phyloP scores from a whole-genome alignment of 352 stramenopile genomes.

The Thalassiosira sp. region DNA sequence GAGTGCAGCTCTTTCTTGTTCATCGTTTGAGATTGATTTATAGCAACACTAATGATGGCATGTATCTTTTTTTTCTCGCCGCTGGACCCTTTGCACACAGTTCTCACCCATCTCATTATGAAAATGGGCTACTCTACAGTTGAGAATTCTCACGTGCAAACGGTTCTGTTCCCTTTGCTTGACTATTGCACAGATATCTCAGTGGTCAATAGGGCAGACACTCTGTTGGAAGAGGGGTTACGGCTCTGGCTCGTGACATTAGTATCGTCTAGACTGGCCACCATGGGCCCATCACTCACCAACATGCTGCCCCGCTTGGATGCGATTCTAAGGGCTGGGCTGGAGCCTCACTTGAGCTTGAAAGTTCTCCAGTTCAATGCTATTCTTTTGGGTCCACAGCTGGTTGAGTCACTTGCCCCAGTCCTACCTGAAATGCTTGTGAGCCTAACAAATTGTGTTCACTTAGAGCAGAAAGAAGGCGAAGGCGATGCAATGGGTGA shows the following conservation, averaged over 20 bases:
- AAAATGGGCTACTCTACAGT: slow-evolving; percentile 49
- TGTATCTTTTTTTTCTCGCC: background rate
- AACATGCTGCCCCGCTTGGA: slow-evolving; percentile 43
- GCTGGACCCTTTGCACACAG: background rate
- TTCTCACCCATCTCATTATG: slow-evolving; percentile 49
- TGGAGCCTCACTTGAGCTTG: slow-evolving; percentile 40
- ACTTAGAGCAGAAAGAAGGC: slow-evolving; percentile 13
- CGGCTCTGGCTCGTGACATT: slow-evolving; percentile 39
- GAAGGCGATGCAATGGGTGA: slow-evolving; percentile 28
- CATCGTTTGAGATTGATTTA: background rate
- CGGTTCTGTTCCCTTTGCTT: slow-evolving; percentile 40
- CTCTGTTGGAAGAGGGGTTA: slow-evolving; percentile 42
- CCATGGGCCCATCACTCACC: slow-evolving; percentile 30
- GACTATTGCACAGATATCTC: slow-evolving; percentile 51
- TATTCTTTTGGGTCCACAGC: slow-evolving; percentile 34
- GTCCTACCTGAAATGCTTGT: slow-evolving; percentile 32
- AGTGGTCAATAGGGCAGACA: slow-evolving; percentile 38
- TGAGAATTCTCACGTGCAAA: slow-evolving; percentile 44
- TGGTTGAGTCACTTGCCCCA: slow-evolving; percentile 33
- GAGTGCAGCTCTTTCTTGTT: slow-evolving; percentile 1
- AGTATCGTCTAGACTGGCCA: slow-evolving; percentile 29
- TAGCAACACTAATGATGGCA: background rate
- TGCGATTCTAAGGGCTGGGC: slow-evolving; percentile 27
- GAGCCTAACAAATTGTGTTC: slow-evolving; percentile 33
- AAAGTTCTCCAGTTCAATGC: slow-evolving; percentile 49